Evolutionary conservation across 2,329 filamentous ascomycete species (phyloP).

Genomic region (Aspergillus japonicus): DNA sequence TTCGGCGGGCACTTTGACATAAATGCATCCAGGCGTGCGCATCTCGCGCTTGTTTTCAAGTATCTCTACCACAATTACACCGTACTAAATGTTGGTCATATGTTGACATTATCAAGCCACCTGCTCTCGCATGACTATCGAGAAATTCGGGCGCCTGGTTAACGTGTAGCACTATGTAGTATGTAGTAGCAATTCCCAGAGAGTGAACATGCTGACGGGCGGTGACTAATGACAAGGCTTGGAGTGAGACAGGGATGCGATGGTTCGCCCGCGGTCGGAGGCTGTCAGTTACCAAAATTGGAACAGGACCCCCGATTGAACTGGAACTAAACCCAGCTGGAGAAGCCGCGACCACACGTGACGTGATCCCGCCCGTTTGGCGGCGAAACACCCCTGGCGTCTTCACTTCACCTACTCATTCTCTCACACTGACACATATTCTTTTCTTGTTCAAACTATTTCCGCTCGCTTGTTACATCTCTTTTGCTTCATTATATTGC

Average conservation of each 20-base stretch:
- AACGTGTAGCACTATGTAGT: too few relatives aligned
- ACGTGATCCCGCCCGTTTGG: background rate
- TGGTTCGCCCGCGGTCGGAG: too few relatives aligned
- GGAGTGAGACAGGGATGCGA: background rate
- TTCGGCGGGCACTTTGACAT: background rate
- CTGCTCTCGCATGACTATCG: background rate
- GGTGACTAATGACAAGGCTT: background rate
- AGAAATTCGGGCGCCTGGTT: too few relatives aligned
- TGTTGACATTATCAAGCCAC: too few relatives aligned
- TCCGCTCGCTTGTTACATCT: constrained; percentile 2
- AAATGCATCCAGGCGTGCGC: background rate
- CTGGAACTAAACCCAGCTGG: too few relatives aligned
- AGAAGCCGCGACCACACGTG: constrained; percentile 1
- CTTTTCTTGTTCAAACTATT: background rate
- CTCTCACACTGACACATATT: background rate
- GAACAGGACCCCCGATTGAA: background rate
- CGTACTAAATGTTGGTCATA: background rate
- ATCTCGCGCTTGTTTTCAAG: background rate
- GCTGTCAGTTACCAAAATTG: background rate
- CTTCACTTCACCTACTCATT: background rate
- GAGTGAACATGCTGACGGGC: too few relatives aligned
- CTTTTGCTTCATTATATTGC: background rate
- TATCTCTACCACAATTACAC: constrained; percentile 1
- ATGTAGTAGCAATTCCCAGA: too few relatives aligned
- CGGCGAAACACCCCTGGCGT: constrained; percentile 3